Evolutionary conservation across 2,329 filamentous ascomycete species (phyloP).

Genomic region (Penicillium sp.): DNA sequence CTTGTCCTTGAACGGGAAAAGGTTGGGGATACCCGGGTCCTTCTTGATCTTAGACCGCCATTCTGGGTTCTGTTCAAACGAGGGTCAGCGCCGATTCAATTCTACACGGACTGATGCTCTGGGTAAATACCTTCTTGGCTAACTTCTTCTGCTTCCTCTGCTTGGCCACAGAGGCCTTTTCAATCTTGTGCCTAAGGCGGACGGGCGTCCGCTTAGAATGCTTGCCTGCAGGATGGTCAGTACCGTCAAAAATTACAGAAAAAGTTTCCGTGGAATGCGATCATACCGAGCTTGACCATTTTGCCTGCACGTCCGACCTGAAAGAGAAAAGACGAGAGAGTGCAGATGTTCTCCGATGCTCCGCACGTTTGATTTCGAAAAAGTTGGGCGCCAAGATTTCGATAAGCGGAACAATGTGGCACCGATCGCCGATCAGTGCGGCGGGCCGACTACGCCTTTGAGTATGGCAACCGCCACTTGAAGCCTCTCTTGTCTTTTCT

Average conservation of each 20-base stretch:
- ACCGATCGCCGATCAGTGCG: constrained; percentile 35
- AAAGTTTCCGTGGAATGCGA: background rate
- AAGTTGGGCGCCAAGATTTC: constrained; percentile 37
- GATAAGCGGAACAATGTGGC: constrained; percentile 36
- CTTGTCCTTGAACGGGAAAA: constrained; percentile 97
- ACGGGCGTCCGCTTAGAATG: constrained; percentile 90
- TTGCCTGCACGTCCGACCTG: constrained; percentile 20
- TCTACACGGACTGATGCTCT: background rate
- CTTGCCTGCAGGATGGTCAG: constrained; percentile 62
- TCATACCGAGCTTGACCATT: constrained; percentile 44
- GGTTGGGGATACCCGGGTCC: constrained; percentile 93
- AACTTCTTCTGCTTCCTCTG: constrained; percentile 85
- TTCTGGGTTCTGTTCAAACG: constrained; percentile 71
- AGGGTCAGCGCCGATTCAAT: constrained; percentile 10
- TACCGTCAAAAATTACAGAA: background rate
- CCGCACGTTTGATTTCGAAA: constrained; percentile 22
- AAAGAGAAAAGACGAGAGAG: constrained; percentile 14
- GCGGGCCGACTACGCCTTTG: constrained; percentile 15
- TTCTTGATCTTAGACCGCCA: constrained; percentile 96
- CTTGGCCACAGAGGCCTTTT: constrained; percentile 87
- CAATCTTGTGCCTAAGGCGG: constrained; percentile 90
- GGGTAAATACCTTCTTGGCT: constrained; percentile 67
- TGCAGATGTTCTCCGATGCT: constrained; percentile 11
- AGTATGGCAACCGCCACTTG: constrained; percentile 10
- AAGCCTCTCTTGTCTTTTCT: background rate